Base-by-base conservation (phyloP, 768 basidiomycete species). In the Strobilomyces dryophilus region DNA sequence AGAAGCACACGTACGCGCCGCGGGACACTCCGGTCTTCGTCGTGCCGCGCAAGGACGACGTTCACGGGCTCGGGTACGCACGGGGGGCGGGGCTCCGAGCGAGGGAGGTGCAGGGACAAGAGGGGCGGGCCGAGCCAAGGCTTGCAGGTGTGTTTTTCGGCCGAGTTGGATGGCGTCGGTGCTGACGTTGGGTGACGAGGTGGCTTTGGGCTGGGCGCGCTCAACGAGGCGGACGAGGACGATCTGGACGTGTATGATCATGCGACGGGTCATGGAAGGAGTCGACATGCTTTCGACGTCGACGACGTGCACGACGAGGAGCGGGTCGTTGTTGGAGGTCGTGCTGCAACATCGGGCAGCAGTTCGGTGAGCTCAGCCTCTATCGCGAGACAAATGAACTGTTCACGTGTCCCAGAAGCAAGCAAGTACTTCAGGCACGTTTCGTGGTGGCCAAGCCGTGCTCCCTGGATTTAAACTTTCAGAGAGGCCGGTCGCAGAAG, bases 171-270 rank as follows among this genome's bases (percentile, higher is more conserved):
- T 24, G 32, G 17, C 47, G 14, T n/a, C 15, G 15, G 43, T 14
- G 3, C 56, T 61, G 20, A 54, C n/a, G 8, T 18, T 46, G 39
- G 52, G 41, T 55, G 40, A 12, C 14, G 27, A 66, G 89, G 85
- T 64, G 92, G 92, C 1, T 95, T 94, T 62, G 93, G 92, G 35
- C 74, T 95, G 17, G 92, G 92, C 6, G 91, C 89, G 1, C 70
- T 93, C 17, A 97, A 95, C 63, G 94, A 97, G 50, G 94, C 92
- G 2, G 95, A 98, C 45, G 92, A 95, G 44, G 94, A 98, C 64
- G 94, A 94, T 63, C 48, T 91, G 32, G 92, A 94, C 59, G 76
- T 93, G 5, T 95, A 94, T 59, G 90, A 92, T 59, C 71, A 74
- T 36, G 27, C 64, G 1, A 61, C 59, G 2, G 51, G 67, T 31